phyloP scores from a whole-genome alignment of 768 basidiomycete species.

The Suillus americanus region DNA sequence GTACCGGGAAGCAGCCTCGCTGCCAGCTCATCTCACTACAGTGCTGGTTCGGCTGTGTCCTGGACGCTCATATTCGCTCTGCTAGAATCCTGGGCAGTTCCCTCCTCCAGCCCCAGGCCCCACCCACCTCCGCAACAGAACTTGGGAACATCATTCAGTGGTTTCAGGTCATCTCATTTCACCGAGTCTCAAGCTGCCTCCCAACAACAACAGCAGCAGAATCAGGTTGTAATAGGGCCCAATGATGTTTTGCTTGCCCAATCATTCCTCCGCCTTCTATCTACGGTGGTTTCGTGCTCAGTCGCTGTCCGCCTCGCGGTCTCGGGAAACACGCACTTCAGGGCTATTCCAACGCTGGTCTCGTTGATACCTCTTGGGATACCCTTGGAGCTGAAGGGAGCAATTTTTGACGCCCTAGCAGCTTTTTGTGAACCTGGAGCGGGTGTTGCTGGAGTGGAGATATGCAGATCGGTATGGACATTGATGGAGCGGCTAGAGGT shows the following conservation, averaged over 20 bases:
- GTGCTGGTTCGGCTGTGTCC: constrained; percentile 60
- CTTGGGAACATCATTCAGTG: constrained; percentile 29
- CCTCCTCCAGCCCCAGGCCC: constrained; percentile 46
- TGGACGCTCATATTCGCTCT: constrained; percentile 77
- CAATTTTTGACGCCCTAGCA: constrained; percentile 75
- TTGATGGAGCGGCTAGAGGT: constrained; percentile 84
- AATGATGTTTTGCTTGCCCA: constrained; percentile 80
- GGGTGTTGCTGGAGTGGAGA: constrained; percentile 68
- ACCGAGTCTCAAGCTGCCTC: constrained; percentile 29
- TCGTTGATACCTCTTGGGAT: constrained; percentile 75
- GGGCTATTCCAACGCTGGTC: constrained; percentile 78
- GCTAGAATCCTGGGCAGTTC: constrained; percentile 71
- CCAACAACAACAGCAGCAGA: constrained; percentile 43
- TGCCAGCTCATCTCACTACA: constrained; percentile 40
- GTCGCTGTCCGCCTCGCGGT: constrained; percentile 78
- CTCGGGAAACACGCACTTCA: constrained; percentile 73
- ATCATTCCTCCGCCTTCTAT: constrained; percentile 77
- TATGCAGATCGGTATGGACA: constrained; percentile 81
- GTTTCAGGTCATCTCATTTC: constrained; percentile 27
- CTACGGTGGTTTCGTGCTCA: constrained; percentile 73
- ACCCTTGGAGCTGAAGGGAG: constrained; percentile 90
- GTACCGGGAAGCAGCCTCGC: constrained; percentile 59
- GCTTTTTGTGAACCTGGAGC: constrained; percentile 85
- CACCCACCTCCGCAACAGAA: constrained; percentile 45
- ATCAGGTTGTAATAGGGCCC: constrained; percentile 50